Conservation (phyloP, 2,329 filamentous ascomycete species). For the Exophiala oligosperma region DNA sequence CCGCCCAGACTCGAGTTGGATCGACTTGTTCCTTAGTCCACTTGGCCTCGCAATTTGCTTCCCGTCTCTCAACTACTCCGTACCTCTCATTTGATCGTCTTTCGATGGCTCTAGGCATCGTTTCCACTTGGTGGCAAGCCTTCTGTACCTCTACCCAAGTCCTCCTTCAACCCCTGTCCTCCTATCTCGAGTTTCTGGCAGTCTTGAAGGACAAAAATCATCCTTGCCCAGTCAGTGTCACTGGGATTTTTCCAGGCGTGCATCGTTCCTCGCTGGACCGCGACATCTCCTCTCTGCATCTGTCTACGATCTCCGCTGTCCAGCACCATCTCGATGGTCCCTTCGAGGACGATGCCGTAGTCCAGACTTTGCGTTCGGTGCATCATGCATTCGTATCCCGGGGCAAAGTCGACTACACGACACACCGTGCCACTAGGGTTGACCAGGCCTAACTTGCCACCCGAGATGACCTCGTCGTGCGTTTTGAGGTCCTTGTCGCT, state of each 20-base stretch:
- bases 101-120: conserved; percentile 5
- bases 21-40: neutral
- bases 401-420: conserved; percentile 44
- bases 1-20: neutral
- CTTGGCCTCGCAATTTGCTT: neutral
- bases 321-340: conserved; percentile 52
- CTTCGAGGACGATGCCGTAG: conserved; percentile 57
- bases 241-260: conserved; percentile 42
- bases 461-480: conserved; percentile 33
- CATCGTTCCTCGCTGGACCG: conserved; percentile 52
- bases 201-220: conserved; percentile 30
- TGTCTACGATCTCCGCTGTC: conserved; percentile 52
- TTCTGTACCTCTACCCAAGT: conserved; percentile 23
- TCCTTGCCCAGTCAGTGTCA: conserved; percentile 28
- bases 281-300: conserved; percentile 55
- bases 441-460: conserved; percentile 37
- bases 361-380: conserved; percentile 58
- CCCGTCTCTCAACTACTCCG: neutral
- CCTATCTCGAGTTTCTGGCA: conserved; percentile 26
- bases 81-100: neutral
- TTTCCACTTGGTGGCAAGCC: conserved; percentile 27
- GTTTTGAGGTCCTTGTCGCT: conserved; percentile 36
- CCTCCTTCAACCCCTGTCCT: conserved; percentile 27
- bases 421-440: conserved; percentile 31
- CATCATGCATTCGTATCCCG: conserved; percentile 46